Evolutionary conservation across 306 rosid species (phyloP).

Genomic region (Benincasa hispida): DNA sequence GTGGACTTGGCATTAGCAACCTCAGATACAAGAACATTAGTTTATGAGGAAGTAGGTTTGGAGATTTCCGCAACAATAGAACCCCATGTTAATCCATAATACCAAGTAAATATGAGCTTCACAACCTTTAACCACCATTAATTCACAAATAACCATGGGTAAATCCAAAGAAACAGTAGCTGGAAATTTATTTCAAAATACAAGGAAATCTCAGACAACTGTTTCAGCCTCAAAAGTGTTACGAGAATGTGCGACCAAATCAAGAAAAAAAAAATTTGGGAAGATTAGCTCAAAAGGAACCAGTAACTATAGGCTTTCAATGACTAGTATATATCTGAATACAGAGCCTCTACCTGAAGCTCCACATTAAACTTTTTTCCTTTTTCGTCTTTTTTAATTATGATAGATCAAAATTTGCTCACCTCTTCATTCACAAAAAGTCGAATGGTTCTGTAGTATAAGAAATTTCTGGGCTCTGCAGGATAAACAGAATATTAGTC

Average conservation of each 20-base stretch:
- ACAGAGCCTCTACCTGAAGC: background rate
- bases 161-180: background rate
- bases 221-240: background rate
- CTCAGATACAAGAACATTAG: background rate
- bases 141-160: background rate
- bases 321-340: background rate
- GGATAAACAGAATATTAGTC: slow-evolving; percentile 8
- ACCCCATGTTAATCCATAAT: background rate
- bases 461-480: slow-evolving; percentile 66
- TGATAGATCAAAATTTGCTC: slow-evolving; percentile 7
- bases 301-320: background rate
- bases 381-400: background rate
- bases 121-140: background rate
- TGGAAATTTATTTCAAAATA: background rate
- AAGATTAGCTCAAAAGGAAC: background rate
- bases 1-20: background rate
- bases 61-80: background rate
- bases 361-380: background rate
- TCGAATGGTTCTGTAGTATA: slow-evolving; percentile 59
- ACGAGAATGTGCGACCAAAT: background rate
- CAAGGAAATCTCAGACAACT: background rate
- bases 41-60: background rate
- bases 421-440: slow-evolving; percentile 81
- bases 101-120: background rate
- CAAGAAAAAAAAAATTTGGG: background rate